Evolutionary conservation across 1,284 basidiomycete species (phyloP).

Genomic region (Ceratorhiza oryzae-sativae): DNA sequence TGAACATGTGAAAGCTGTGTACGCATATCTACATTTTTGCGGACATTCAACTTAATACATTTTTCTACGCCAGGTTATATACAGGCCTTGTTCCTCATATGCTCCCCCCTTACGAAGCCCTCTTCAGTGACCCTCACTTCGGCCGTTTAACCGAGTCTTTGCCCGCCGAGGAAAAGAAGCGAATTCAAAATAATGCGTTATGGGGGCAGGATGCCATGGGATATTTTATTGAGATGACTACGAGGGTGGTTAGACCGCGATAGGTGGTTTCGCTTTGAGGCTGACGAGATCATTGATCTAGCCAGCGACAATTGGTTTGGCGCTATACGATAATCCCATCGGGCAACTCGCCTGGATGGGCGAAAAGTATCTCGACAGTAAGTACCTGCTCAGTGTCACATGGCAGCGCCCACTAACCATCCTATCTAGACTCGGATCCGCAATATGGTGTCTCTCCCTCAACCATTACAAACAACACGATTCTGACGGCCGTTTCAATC

Average conservation of each 20-base stretch:
- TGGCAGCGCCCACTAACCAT: not conserved
- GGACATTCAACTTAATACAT: slow-evolving; percentile 3
- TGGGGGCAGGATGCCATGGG: not conserved
- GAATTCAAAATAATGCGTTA: not conserved
- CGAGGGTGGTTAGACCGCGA: slow-evolving; percentile 19
- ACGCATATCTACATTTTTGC: not conserved
- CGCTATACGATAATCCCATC: slow-evolving; percentile 38
- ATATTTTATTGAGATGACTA: slow-evolving; percentile 38
- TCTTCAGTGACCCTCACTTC: slow-evolving; percentile 2
- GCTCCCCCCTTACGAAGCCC: not conserved
- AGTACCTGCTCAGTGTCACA: not conserved
- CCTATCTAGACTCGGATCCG: not conserved
- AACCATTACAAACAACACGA: slow-evolving; percentile 24
- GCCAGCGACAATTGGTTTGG: slow-evolving; percentile 42
- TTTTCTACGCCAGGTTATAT: not conserved
- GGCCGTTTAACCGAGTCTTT: not conserved
- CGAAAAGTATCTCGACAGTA: slow-evolving; percentile 39
- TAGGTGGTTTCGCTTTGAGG: not conserved
- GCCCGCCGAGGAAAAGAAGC: not conserved
- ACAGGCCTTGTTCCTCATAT: slow-evolving; percentile 38
- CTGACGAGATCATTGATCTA: not conserved
- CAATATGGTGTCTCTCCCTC: slow-evolving; percentile 1
- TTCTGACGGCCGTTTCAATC: slow-evolving; percentile 39
- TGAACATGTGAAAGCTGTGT: slow-evolving; percentile 13
- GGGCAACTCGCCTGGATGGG: slow-evolving; percentile 40